Percentiles rank a stretch among this genome's conserved stretches.
These are phyloP conservation scores for Colletotrichum gloeosporioides DNA, from an alignment of 2,329 filamentous ascomycete genomes.

Conservation along the genomic window DNA sequence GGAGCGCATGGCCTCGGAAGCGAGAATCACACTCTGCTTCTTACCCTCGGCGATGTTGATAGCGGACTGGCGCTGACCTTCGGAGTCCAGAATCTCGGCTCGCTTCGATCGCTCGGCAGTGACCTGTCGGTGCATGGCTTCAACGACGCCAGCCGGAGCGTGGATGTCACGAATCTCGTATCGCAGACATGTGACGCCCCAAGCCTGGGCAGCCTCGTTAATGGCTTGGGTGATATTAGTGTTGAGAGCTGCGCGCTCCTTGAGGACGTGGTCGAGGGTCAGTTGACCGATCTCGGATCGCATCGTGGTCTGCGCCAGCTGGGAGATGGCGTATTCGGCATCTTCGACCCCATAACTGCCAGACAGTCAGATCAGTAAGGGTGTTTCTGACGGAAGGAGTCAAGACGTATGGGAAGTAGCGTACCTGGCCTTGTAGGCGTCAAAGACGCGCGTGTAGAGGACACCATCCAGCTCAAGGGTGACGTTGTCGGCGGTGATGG, in stretches of 20 bases:
- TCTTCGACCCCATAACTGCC: conserved; percentile 95
- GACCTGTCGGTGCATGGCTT: conserved; percentile 98
- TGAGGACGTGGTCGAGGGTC: conserved; percentile 94
- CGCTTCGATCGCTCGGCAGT: conserved; percentile 97
- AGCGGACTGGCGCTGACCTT: conserved; percentile 94
- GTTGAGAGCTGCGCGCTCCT: conserved; percentile 95
- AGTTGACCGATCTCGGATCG: conserved; percentile 97
- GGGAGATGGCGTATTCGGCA: conserved; percentile 97
- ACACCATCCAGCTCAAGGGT: conserved; percentile 96
- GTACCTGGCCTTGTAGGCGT: conserved; percentile 96
- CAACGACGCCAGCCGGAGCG: conserved; percentile 89
- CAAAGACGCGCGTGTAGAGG: conserved; percentile 93
- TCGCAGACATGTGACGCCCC: conserved; percentile 93
- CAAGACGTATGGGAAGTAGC: background rate
- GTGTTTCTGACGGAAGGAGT: no score
- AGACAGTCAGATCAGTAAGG: background rate
- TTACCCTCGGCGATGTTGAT: conserved; percentile 99
- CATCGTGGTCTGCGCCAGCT: conserved; percentile 98
- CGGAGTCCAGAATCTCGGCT: conserved; percentile 95
- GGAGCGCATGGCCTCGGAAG: conserved; percentile 86
- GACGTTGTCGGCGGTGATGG: conserved; percentile 98
- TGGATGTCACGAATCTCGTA: conserved; percentile 99
- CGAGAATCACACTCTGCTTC: conserved; percentile 96
- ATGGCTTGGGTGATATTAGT: conserved; percentile 98
- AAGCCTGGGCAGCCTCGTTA: conserved; percentile 96